Evolutionary conservation across 2,329 filamentous ascomycete species (phyloP).

Genomic region (Colletotrichum chrysophilum): DNA sequence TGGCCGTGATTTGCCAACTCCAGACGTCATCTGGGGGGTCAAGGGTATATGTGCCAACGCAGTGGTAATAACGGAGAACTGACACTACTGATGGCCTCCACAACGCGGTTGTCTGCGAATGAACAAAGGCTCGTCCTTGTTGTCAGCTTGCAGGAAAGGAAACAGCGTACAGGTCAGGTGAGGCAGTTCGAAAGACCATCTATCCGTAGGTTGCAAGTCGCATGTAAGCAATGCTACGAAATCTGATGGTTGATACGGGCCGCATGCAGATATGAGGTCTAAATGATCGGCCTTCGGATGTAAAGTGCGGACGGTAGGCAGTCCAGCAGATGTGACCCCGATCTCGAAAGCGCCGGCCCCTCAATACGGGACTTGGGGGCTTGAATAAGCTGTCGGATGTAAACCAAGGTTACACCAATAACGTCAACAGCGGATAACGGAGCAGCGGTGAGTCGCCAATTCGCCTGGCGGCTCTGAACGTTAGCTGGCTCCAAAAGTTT

Average conservation of each 20-base stretch:
- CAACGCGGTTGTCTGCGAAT: neutral
- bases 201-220: neutral
- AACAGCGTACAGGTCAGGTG: neutral
- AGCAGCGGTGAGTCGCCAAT: neutral
- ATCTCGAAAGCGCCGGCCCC: neutral
- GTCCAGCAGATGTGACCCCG: neutral
- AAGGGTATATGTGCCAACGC: conserved; percentile 6
- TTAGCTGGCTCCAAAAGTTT: neutral
- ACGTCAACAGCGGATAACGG: neutral
- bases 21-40: conserved; percentile 6
- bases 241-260: neutral
- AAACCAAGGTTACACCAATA: neutral
- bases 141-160: neutral
- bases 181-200: neutral
- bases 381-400: neutral
- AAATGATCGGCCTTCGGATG: neutral
- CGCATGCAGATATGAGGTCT: neutral
- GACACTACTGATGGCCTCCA: neutral
- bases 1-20: neutral
- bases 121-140: neutral
- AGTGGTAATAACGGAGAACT: neutral
- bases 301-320: neutral
- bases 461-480: neutral
- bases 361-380: neutral
- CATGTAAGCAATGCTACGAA: neutral